Evolutionary conservation across 1,139 yeast species (phyloP), one percentile per base, ranked within the genome.

Genomic region (Spathaspora sp.): DNA sequence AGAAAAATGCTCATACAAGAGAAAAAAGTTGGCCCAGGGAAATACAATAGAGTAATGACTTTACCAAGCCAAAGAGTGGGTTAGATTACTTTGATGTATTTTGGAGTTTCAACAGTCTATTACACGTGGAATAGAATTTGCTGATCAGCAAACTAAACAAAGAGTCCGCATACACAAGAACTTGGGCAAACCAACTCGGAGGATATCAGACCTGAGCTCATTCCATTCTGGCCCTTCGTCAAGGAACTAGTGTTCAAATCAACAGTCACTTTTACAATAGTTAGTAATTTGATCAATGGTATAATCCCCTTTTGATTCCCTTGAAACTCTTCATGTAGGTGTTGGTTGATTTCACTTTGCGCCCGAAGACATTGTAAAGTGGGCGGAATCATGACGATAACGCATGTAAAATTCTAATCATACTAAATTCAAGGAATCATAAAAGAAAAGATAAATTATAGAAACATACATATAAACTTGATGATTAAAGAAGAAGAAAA

Each of bases 301-400:
- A 31, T 11, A 27, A n/a, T n/a, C n/a, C n/a, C 38, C 39, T 38
- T 29, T 34, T 13, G 13, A 34, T 24, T 24, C 26, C 24, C 2
- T 25, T 43, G 10, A 23, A 17, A 38, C 16, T 10, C 58, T 53
- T 69, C 74, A 69, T 69, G 55, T 62, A 53, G 65, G 74, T 69
- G 74, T 70, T 70, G 54, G 72, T 56, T 69, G 71, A 70, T 70
- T 70, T 70, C 75, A 65, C 51, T 39, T 62, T 59, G 50, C 56
- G 54, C 59, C 71, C 64, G 45, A 57, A 64, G 64, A 61, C 69
- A 59, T 63, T 60, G 67, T 29, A 51, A 53, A 57, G 52, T 50
- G 64, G 68, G 59, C 53, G 49, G 53, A 59, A 60, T 69, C 74
- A 70, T 68, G 75, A 70, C 74, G 73, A 70, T 70, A 70, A 70